Evolutionary conservation across 1,284 basidiomycete genomes (phyloP).

Genomic region (Amylostereum areolatum): DNA sequence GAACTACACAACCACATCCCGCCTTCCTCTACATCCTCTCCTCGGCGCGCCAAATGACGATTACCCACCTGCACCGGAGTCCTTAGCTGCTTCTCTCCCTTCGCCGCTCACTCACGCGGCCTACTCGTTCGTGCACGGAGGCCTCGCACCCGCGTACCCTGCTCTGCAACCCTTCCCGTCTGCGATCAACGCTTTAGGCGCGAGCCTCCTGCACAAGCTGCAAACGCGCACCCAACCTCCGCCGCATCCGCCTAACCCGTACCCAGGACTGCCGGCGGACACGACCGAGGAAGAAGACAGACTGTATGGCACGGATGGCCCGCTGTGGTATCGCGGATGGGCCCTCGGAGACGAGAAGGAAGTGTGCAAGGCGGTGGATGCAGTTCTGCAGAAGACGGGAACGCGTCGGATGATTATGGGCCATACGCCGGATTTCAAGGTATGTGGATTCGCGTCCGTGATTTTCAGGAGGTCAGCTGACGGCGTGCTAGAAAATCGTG

Average conservation of each 20-base stretch:
- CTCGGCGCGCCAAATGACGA: slow-evolving; percentile 70
- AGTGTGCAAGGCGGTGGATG: slow-evolving; percentile 68
- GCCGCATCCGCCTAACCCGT: slow-evolving; percentile 77
- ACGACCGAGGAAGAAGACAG: slow-evolving; percentile 62
- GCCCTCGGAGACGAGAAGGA: slow-evolving; percentile 64
- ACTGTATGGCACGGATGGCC: slow-evolving; percentile 74
- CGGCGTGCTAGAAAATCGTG: slow-evolving; percentile 53
- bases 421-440: slow-evolving; percentile 86
- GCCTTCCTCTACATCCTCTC: slow-evolving; percentile 71
- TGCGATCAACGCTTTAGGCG: slow-evolving; percentile 70
- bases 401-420: slow-evolving; percentile 89
- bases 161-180: slow-evolving; percentile 76
- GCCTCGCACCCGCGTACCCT: slow-evolving; percentile 69
- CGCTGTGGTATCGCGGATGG: slow-evolving; percentile 90
- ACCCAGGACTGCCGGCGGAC: slow-evolving; percentile 67
- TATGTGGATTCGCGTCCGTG: slow-evolving; percentile 19
- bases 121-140: slow-evolving; percentile 84
- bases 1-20: slow-evolving; percentile 82
- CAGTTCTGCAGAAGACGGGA: slow-evolving; percentile 65
- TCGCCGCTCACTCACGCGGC: slow-evolving; percentile 66
- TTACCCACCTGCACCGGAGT: slow-evolving; percentile 41
- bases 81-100: slow-evolving; percentile 6
- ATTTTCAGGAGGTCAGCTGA: slow-evolving; percentile 2
- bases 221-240: slow-evolving; percentile 56
- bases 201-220: slow-evolving; percentile 59